These are phyloP conservation scores for Cyathus striatus DNA, from an alignment of 768 basidiomycete species.

Conservation along the genomic window DNA sequence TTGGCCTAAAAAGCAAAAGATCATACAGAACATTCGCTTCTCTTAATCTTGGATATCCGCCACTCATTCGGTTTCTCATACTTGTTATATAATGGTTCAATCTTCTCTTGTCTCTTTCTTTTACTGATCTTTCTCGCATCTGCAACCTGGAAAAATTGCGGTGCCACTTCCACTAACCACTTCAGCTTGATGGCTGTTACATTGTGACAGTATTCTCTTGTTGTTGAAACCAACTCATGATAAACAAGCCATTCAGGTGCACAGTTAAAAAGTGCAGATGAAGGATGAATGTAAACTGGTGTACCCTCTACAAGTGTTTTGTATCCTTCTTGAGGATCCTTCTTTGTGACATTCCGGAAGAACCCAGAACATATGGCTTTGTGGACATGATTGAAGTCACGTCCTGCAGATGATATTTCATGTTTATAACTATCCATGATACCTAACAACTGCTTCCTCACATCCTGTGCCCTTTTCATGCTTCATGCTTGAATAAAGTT, in stretches of 20 bases:
- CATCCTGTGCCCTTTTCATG: conserved; percentile 96
- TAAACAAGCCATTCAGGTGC: conserved; percentile 96
- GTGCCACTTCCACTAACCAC: conserved; percentile 97
- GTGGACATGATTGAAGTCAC: conserved; percentile 89
- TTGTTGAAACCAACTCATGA: conserved; percentile 93
- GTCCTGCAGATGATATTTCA: conserved; percentile 88
- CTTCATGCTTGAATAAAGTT: conserved; percentile 98
- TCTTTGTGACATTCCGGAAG: conserved; percentile 98
- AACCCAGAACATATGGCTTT: conserved; percentile 96
- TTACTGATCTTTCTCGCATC: conserved; percentile 98
- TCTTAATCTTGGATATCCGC: conserved; percentile 89
- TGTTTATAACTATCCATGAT: conserved; percentile 99
- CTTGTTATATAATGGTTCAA: conserved; percentile 93
- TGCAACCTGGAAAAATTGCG: conserved; percentile 98
- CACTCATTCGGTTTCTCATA: conserved; percentile 94
- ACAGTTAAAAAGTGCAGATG: conserved; percentile 93
- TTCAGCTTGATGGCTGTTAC: conserved; percentile 96
- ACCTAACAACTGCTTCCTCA: conserved; percentile 93
- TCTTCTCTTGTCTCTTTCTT: conserved; percentile 94
- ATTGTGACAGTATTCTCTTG: conserved; percentile 91
- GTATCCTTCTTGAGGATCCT: conserved; percentile 97
- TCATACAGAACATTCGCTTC: conserved; percentile 78
- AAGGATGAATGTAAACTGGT: conserved; percentile 98
- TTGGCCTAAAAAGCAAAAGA: conserved; percentile 1
- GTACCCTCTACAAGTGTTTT: conserved; percentile 97